phyloP scores from a whole-genome alignment of 768 basidiomycete genomes.

The Lactarius hengduanensis region DNA sequence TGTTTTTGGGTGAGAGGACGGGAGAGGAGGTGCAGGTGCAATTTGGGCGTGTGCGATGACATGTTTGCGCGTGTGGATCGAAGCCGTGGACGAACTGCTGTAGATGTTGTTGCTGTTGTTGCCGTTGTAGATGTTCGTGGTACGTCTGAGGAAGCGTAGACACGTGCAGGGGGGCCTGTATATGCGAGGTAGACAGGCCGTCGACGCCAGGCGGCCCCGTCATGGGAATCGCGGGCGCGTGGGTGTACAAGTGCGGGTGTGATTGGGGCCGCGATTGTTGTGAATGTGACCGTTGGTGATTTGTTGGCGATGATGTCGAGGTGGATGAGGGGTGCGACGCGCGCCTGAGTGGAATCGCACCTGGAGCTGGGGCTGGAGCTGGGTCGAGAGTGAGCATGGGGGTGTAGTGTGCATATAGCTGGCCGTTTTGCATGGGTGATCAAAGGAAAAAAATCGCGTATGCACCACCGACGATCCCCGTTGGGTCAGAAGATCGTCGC shows the following conservation, averaged over 20 bases:
- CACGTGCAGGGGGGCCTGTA: slow-evolving; percentile 12
- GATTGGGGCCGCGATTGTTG: background rate
- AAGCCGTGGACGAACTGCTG: background rate
- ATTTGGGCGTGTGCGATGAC: slow-evolving; percentile 15
- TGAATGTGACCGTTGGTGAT: slow-evolving; percentile 1
- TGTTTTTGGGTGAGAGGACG: background rate
- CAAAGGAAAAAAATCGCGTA: background rate
- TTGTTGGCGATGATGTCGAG: slow-evolving; percentile 5
- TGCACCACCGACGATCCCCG: background rate
- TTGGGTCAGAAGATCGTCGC: background rate
- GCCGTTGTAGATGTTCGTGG: slow-evolving; percentile 9
- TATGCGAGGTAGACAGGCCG: background rate
- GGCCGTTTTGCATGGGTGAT: background rate
- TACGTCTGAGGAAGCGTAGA: background rate
- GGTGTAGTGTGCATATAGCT: no score
- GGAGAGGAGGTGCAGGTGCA: slow-evolving; percentile 4
- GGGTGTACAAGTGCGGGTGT: background rate
- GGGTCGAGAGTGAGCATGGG: no score
- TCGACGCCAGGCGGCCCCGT: background rate
- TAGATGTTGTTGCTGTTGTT: background rate
- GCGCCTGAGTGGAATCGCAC: background rate
- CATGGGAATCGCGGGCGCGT: background rate
- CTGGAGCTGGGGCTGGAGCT: no score
- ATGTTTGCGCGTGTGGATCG: slow-evolving; percentile 7
- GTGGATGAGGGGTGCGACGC: background rate